Evolutionary conservation across 129 eudicot genomes (phyloP).

Genomic region (Saussurea involucrata): DNA sequence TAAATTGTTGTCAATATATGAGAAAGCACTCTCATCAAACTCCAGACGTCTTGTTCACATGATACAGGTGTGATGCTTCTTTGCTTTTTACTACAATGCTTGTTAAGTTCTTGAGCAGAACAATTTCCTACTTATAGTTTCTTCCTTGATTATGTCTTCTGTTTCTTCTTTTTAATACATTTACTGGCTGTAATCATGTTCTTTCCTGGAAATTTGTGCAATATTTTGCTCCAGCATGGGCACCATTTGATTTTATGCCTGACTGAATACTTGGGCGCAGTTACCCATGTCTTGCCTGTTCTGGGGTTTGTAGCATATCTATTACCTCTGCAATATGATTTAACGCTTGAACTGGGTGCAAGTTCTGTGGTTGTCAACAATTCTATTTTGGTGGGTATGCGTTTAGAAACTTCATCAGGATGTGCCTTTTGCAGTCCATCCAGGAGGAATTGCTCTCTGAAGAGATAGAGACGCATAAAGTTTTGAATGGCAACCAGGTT

Average conservation of each 20-base stretch:
- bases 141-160: not conserved
- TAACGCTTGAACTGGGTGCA: not conserved
- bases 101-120: not conserved
- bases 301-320: not conserved
- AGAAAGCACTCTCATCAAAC: conserved; percentile 69
- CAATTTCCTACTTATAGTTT: not conserved
- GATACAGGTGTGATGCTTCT: conserved; percentile 66
- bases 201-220: not conserved
- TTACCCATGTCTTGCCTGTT: not conserved
- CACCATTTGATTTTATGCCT: not conserved
- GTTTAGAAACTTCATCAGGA: not conserved
- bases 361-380: conserved; percentile 7
- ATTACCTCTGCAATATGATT: not conserved
- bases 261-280: not conserved
- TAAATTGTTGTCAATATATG: conserved; percentile 58
- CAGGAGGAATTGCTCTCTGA: conserved; percentile 75
- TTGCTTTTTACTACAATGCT: no score
- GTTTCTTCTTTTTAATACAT: not conserved
- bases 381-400: conserved; percentile 7
- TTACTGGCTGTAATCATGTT: not conserved
- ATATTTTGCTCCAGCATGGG: not conserved
- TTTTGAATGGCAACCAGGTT: conserved; percentile 52
- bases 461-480: conserved; percentile 59
- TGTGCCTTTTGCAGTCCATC: conserved; percentile 58
- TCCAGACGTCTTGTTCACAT: conserved; percentile 70